Conservation (phyloP, 495 filamentous ascomycete species). For the Penicillium samsonianum region DNA sequence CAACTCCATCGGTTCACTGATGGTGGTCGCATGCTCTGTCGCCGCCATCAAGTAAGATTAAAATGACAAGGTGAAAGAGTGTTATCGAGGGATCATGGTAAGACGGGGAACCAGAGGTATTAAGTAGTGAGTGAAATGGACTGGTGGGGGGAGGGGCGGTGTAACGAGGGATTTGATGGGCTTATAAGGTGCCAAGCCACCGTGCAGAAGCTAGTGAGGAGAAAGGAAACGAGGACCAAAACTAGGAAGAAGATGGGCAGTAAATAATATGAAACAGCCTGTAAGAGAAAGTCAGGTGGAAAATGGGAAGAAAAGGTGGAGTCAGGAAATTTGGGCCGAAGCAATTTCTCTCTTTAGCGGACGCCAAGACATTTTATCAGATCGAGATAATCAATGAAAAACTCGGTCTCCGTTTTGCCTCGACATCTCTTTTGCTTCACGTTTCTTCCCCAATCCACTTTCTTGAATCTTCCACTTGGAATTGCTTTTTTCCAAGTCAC, state of each 20-base stretch:
- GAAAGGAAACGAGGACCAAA: constrained; percentile 3
- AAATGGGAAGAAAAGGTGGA: constrained; percentile 17
- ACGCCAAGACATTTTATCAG: constrained; percentile 33
- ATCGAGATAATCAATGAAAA: constrained; percentile 34
- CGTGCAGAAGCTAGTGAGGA: constrained; percentile 17
- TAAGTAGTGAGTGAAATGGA: constrained; percentile 20
- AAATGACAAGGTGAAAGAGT: constrained; percentile 25
- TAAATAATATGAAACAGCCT: not conserved
- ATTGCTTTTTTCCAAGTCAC: not conserved
- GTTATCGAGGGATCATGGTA: constrained; percentile 37
- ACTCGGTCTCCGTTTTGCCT: constrained; percentile 17
- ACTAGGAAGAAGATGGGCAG: not conserved
- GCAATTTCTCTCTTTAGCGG: constrained; percentile 33
- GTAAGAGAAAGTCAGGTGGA: constrained; percentile 2
- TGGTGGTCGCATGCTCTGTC: constrained; percentile 45
- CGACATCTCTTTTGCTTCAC: constrained; percentile 8
- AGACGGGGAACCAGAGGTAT: constrained; percentile 5
- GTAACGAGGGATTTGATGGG: constrained; percentile 39
- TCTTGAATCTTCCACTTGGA: not conserved
- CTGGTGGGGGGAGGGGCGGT: constrained; percentile 32
- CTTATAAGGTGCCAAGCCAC: constrained; percentile 24
- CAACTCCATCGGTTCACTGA: constrained; percentile 46
- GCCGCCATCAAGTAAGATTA: constrained; percentile 44
- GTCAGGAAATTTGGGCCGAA: constrained; percentile 9
- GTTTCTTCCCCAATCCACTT: not conserved